Evolutionary conservation across 179 eudicot genomes (phyloP).

Genomic region (Corrigiola litoralis): DNA sequence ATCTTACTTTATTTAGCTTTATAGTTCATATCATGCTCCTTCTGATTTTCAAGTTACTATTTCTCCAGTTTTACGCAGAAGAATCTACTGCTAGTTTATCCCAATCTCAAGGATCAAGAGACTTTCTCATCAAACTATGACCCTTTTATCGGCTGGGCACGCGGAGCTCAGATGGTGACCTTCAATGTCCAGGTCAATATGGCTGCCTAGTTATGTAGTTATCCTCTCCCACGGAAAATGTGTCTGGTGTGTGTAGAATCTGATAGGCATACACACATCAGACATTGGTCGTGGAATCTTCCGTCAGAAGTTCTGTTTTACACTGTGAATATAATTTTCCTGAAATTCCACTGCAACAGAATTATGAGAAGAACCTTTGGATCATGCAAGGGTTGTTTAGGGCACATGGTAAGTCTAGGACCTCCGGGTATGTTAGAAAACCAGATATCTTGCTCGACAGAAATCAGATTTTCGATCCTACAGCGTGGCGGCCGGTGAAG

Average conservation of each 20-base stretch:
- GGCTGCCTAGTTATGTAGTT: no score
- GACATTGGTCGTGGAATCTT: no score
- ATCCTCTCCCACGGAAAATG: no score
- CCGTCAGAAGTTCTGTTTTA: not conserved
- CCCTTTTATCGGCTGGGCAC: constrained; percentile 61
- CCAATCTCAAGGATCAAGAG: constrained; percentile 42
- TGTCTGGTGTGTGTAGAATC: no score
- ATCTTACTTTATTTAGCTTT: not conserved
- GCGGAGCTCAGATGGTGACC: constrained; percentile 74
- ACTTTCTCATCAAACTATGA: constrained; percentile 46
- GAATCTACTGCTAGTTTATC: constrained; percentile 55
- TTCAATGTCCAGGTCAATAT: constrained; percentile 54
- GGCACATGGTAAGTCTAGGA: constrained; percentile 39
- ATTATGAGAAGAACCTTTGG: constrained; percentile 29
- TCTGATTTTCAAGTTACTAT: not conserved
- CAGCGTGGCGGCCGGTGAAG: constrained; percentile 21
- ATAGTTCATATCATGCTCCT: not conserved
- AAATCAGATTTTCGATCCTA: constrained; percentile 26
- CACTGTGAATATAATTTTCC: not conserved
- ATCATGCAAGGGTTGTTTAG: constrained; percentile 48
- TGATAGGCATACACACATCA: no score
- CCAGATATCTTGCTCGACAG: constrained; percentile 34
- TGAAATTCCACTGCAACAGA: constrained; percentile 21
- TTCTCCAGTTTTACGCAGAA: constrained; percentile 53
- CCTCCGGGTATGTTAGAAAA: constrained; percentile 49